Conservation (phyloP, 305 asterid genomes). For the Solanum aculeatissimum region DNA sequence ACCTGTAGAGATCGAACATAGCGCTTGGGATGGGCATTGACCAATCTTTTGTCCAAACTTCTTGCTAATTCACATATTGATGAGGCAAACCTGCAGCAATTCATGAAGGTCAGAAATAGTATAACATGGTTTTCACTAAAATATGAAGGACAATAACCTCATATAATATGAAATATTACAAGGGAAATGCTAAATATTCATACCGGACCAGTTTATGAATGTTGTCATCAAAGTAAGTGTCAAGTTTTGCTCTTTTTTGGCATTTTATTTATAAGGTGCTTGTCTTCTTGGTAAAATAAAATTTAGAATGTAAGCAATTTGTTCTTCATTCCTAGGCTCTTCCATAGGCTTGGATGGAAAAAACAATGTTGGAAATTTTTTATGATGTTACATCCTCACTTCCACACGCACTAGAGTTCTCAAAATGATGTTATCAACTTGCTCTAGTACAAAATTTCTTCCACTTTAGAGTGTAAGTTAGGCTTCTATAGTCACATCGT, state of each 20-base stretch:
- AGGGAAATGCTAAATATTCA: not conserved
- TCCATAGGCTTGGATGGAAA: not conserved
- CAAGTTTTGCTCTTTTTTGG: not conserved
- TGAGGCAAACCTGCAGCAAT: constrained; percentile 7
- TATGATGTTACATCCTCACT: too few species aligned
- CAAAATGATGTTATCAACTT: too few species aligned
- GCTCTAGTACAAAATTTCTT: not conserved
- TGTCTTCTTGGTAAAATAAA: not conserved
- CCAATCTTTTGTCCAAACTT: constrained; percentile 8
- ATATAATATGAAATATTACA: not conserved
- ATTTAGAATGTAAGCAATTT: not conserved
- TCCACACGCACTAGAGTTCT: not conserved
- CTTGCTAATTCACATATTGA: constrained; percentile 16
- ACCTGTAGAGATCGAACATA: constrained; percentile 23
- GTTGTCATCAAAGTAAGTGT: too few species aligned
- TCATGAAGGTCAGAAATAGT: not conserved
- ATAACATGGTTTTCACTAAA: too few species aligned
- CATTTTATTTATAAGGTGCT: not conserved
- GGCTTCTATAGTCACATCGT: not conserved
- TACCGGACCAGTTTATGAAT: too few species aligned
- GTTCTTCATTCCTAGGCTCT: not conserved
- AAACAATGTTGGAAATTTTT: not conserved
- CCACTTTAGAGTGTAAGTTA: not conserved
- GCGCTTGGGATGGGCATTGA: constrained; percentile 12
- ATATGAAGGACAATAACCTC: not conserved